phyloP scores from a whole-genome alignment of 495 filamentous ascomycete genomes.

The Rhypophila decipiens region DNA sequence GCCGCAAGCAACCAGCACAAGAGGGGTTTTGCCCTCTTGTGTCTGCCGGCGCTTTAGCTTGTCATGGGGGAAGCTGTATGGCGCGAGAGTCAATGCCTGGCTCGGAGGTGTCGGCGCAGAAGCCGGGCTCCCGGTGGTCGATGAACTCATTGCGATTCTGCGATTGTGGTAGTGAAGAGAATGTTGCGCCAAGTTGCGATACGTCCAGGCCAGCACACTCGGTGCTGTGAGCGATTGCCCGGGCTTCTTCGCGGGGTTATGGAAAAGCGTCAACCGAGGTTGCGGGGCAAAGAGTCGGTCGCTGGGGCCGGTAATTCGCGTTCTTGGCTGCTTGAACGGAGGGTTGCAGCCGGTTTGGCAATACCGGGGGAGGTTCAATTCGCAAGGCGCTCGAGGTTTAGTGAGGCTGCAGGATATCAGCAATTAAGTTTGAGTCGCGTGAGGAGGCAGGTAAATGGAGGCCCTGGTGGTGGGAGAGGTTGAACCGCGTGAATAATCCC shows the following conservation, averaged over 20 bases:
- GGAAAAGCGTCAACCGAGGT: background rate
- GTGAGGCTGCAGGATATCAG: background rate
- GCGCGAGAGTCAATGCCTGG: constrained; percentile 29
- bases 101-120: background rate
- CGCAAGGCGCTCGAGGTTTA: background rate
- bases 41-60: constrained; percentile 64
- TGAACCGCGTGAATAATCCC: background rate
- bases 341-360: background rate
- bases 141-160: constrained; percentile 2
- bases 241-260: background rate
- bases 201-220: no score
- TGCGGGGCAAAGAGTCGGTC: constrained; percentile 9
- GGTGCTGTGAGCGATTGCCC: no score
- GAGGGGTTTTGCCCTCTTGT: constrained; percentile 63
- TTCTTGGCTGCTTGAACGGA: background rate
- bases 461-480: background rate
- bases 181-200: no score
- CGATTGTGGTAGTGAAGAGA: no score
- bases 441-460: background rate
- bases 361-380: background rate
- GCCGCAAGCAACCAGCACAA: constrained; percentile 84
- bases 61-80: constrained; percentile 66
- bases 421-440: background rate
- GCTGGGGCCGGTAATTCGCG: background rate
- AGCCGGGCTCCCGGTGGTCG: constrained; percentile 5